These are phyloP conservation scores for Aspergillus panamensis DNA, from an alignment of 495 filamentous ascomycete species.

Conservation along the genomic window DNA sequence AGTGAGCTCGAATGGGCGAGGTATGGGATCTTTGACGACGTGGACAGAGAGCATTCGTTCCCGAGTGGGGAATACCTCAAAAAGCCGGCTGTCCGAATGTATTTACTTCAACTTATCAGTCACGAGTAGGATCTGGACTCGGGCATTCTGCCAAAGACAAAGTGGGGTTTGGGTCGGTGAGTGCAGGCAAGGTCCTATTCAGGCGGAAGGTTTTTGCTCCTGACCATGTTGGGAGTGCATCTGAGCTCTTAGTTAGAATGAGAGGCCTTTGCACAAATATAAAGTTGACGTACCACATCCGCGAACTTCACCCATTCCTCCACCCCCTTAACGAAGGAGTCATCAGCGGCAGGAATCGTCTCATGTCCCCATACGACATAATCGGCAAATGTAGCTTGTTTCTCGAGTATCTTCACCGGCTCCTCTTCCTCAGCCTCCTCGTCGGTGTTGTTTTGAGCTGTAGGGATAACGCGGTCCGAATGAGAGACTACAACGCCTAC, in stretches of 20 bases:
- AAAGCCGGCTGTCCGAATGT: too few species aligned
- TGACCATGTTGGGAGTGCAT: conserved; percentile 30
- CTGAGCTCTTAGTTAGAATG: conserved; percentile 21
- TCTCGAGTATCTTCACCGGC: conserved; percentile 57
- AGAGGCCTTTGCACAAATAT: not conserved
- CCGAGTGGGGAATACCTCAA: too few species aligned
- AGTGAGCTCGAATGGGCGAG: too few species aligned
- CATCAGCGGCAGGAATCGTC: conserved; percentile 61
- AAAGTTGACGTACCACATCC: conserved; percentile 47
- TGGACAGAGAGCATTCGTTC: too few species aligned
- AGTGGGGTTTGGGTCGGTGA: too few species aligned
- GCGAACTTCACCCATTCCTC: conserved; percentile 85
- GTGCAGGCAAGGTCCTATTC: conserved; percentile 10
- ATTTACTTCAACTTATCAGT: too few species aligned
- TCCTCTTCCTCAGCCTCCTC: conserved; percentile 39
- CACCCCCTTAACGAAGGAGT: conserved; percentile 64
- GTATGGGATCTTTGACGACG: too few species aligned
- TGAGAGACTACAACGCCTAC: conserved; percentile 40
- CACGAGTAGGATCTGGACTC: too few species aligned
- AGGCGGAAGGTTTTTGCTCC: conserved; percentile 18
- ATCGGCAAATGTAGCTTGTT: conserved; percentile 67
- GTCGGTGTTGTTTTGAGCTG: conserved; percentile 22
- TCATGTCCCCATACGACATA: conserved; percentile 85
- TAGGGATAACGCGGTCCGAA: conserved; percentile 33
- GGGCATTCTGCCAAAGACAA: too few species aligned